Conservation (phyloP, 2,329 filamentous ascomycete species). For the Neofusicoccum ribis region DNA sequence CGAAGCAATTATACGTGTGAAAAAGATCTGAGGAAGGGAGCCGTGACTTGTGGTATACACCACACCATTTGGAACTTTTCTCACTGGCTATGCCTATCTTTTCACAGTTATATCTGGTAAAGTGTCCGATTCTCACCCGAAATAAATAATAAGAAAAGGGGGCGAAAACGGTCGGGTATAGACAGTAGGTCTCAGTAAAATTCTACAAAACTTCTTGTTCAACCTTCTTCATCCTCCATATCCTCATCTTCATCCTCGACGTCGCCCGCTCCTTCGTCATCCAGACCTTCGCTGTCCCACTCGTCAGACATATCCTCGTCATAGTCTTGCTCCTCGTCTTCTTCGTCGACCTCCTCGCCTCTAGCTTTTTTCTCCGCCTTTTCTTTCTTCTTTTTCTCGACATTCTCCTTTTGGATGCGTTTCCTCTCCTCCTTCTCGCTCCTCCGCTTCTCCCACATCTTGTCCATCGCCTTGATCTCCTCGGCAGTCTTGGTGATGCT, state of each 20-base stretch:
- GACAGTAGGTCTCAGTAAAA: neutral
- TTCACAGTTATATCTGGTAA: no score
- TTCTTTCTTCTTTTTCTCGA: slow-evolving; percentile 78
- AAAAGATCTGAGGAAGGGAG: no score
- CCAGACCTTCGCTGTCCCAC: slow-evolving; percentile 53
- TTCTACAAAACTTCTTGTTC: neutral
- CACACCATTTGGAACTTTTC: no score
- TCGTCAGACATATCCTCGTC: slow-evolving; percentile 49
- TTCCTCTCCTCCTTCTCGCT: slow-evolving; percentile 80
- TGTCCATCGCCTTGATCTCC: slow-evolving; percentile 77
- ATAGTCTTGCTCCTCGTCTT: slow-evolving; percentile 44
- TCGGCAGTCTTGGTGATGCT: slow-evolving; percentile 81
- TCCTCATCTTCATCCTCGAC: slow-evolving; percentile 45
- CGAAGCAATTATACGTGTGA: no score
- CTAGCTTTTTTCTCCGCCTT: slow-evolving; percentile 51
- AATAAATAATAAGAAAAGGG: no score
- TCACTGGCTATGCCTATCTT: no score
- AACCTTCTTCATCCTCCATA: slow-evolving; percentile 25
- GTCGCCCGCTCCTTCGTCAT: slow-evolving; percentile 52
- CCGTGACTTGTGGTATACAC: no score
- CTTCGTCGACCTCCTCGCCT: slow-evolving; percentile 43
- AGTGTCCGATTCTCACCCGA: no score
- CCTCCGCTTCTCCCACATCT: slow-evolving; percentile 74
- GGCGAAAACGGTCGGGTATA: neutral
- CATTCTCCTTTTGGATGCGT: slow-evolving; percentile 83